Evolutionary conservation across 2,329 filamentous ascomycete genomes (phyloP).

Genomic region (Leptosphaerulina australis): DNA sequence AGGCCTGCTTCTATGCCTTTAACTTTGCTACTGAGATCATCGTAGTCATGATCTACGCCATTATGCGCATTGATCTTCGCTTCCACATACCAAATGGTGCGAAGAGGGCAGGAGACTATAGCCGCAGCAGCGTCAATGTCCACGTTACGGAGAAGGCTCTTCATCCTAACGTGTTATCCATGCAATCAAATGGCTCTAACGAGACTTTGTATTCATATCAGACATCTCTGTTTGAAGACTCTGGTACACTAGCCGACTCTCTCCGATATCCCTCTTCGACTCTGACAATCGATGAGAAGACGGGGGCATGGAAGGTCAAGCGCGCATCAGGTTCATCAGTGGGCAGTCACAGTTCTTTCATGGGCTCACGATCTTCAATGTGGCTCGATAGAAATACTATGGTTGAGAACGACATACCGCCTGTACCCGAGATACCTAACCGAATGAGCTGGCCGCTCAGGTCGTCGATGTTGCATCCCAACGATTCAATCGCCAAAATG

Average conservation of each 20-base stretch:
- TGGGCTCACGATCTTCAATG: constrained; percentile 22
- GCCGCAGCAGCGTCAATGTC: constrained; percentile 29
- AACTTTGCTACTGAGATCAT: constrained; percentile 77
- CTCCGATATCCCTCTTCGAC: constrained; percentile 40
- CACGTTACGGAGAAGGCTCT: constrained; percentile 33
- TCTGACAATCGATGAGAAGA: constrained; percentile 41
- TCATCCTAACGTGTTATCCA: constrained; percentile 19
- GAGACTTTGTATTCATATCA: constrained; percentile 40
- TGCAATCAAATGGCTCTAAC: constrained; percentile 29
- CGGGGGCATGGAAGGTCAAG: constrained; percentile 43
- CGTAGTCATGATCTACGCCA: constrained; percentile 69
- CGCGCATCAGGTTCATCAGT: constrained; percentile 29
- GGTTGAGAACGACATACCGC: constrained; percentile 28
- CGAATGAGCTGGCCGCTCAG: constrained; percentile 13
- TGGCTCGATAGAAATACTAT: constrained; percentile 26
- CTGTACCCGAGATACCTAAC: constrained; percentile 34
- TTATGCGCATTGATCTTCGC: constrained; percentile 73
- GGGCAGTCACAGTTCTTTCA: constrained; percentile 17
- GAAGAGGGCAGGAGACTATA: constrained; percentile 51
- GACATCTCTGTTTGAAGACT: constrained; percentile 40
- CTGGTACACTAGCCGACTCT: constrained; percentile 42
- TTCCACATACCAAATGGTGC: constrained; percentile 78
- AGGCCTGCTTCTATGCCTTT: constrained; percentile 78
- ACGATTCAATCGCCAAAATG: constrained; percentile 17
- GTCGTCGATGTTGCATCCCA: constrained; percentile 4